phyloP scores from a whole-genome alignment of 148 eudicot genomes.

The Arbutus unedo region DNA sequence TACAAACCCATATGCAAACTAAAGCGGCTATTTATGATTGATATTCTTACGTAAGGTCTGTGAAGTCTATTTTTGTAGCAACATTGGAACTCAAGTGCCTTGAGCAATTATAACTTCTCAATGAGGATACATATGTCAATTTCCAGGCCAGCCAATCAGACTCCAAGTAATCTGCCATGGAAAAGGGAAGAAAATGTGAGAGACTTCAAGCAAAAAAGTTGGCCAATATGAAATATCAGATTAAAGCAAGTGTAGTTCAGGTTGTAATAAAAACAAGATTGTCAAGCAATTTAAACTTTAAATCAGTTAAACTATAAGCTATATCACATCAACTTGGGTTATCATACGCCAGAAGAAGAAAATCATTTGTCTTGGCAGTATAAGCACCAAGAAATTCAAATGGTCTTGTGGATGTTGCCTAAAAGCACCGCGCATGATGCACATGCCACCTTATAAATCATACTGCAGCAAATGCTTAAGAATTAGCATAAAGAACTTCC shows the following conservation, averaged over 20 bases:
- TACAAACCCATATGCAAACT: not conserved
- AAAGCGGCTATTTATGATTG: not conserved
- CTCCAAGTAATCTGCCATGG: constrained; percentile 29
- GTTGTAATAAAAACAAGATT: not conserved
- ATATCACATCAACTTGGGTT: not conserved
- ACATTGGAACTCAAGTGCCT: constrained; percentile 38
- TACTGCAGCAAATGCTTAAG: not conserved
- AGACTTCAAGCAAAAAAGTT: constrained; percentile 11
- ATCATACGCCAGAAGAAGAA: not conserved
- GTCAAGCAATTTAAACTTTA: not conserved
- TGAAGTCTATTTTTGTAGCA: constrained; percentile 58
- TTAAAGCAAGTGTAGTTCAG: not conserved
- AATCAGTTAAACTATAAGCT: not conserved
- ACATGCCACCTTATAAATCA: constrained; percentile 7
- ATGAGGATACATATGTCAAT: constrained; percentile 22
- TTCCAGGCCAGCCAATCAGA: constrained; percentile 18
- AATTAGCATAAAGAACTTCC: not conserved
- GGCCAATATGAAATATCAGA: not conserved
- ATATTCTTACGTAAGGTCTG: constrained; percentile 85
- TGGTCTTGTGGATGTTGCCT: not conserved
- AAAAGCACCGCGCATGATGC: not conserved
- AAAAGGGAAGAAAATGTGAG: constrained; percentile 5
- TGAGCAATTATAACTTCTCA: constrained; percentile 22
- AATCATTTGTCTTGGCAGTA: not conserved
- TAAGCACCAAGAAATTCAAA: not conserved